phyloP scores from a whole-genome alignment of 192 early-diverging fungal species.

The Phlyctochytrium bullatum region DNA sequence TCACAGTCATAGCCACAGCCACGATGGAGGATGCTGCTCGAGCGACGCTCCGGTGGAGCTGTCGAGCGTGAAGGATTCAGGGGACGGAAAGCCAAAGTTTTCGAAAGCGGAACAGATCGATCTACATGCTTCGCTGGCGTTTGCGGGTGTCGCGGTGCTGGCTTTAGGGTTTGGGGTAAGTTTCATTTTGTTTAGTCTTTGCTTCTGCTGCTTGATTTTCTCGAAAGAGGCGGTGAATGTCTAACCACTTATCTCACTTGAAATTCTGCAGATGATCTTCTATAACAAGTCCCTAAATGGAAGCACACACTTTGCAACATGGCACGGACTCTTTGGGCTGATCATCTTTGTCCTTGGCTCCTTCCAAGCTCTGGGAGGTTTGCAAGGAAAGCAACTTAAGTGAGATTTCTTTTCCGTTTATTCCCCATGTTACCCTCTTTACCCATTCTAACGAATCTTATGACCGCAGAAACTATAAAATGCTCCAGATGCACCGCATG shows the following conservation, averaged over 20 bases:
- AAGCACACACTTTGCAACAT: neutral
- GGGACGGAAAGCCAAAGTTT: too few relatives aligned
- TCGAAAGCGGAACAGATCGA: neutral
- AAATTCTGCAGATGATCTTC: neutral
- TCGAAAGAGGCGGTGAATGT: too few relatives aligned
- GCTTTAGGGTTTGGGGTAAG: neutral
- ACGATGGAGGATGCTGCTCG: too few relatives aligned
- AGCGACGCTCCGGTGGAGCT: too few relatives aligned
- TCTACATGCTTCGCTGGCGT: neutral
- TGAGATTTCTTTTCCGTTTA: too few relatives aligned
- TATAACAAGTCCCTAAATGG: neutral
- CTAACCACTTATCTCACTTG: too few relatives aligned
- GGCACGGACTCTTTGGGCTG: neutral
- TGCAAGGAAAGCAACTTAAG: neutral
- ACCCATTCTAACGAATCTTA: too few relatives aligned
- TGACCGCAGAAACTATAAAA: neutral
- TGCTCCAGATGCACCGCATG: neutral
- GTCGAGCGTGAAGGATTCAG: too few relatives aligned
- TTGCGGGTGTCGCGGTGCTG: neutral
- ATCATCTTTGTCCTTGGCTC: neutral
- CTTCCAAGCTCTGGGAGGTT: neutral
- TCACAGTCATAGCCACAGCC: neutral
- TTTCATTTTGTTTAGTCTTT: too few relatives aligned
- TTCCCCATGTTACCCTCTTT: too few relatives aligned
- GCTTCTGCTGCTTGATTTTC: too few relatives aligned